A percentile compares a stretch with the other conserved stretches of the same genome.
These are phyloP conservation scores for Phanerodontia chrysosporium DNA, from an alignment of 768 basidiomycete species.

Conservation along the genomic window DNA sequence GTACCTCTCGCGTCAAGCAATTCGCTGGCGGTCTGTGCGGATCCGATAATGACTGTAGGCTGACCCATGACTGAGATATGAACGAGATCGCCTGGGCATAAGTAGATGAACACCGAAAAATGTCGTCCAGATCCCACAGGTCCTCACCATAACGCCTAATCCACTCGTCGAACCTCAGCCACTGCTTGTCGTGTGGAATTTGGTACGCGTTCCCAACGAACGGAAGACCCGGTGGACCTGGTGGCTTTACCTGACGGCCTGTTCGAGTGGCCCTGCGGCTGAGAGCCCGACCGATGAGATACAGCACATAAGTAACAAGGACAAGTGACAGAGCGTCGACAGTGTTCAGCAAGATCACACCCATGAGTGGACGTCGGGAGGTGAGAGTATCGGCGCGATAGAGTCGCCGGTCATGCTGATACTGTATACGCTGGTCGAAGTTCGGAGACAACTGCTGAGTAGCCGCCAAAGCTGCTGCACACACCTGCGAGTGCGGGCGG, in stretches of 20 bases:
- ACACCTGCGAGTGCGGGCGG: no score
- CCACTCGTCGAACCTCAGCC: constrained; percentile 25
- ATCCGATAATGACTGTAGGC: constrained; percentile 13
- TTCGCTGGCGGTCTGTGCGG: constrained; percentile 8
- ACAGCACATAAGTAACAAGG: neutral
- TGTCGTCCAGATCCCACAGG: no score
- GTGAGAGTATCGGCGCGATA: neutral
- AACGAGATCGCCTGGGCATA: constrained; percentile 10
- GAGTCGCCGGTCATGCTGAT: neutral
- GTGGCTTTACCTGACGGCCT: constrained; percentile 12
- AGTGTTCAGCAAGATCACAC: neutral
- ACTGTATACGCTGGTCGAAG: neutral
- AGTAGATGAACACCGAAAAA: no score
- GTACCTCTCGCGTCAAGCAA: constrained; percentile 11
- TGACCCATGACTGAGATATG: constrained; percentile 8
- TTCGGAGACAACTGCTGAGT: neutral
- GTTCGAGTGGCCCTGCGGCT: neutral
- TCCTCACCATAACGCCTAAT: constrained; percentile 18
- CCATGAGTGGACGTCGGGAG: neutral
- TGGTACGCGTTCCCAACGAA: constrained; percentile 22
- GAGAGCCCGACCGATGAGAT: neutral
- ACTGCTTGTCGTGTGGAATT: constrained; percentile 23
- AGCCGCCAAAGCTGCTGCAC: neutral
- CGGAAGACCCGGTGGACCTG: constrained; percentile 19
- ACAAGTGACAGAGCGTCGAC: neutral